Conservation (phyloP, 1,284 basidiomycete genomes). For the Sanghuangporus weigelae region DNA sequence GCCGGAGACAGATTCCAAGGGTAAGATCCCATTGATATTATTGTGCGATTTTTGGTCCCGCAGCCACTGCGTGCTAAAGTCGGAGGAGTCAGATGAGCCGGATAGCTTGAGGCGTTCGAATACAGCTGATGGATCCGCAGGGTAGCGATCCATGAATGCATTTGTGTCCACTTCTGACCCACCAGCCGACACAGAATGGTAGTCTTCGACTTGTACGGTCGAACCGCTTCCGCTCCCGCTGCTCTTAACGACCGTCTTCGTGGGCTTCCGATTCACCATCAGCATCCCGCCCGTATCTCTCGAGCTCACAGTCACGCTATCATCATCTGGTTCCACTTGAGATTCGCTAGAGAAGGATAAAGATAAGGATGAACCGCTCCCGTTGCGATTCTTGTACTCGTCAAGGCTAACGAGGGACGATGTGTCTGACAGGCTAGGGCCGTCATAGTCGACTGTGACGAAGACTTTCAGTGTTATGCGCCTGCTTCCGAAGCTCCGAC, state of each 20-base stretch:
- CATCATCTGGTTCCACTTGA: slow-evolving; percentile 52
- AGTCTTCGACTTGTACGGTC: slow-evolving; percentile 19
- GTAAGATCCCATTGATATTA: slow-evolving; percentile 32
- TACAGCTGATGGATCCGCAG: slow-evolving; percentile 41
- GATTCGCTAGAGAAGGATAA: slow-evolving; percentile 29
- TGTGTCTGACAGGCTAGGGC: slow-evolving; percentile 85
- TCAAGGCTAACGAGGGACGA: slow-evolving; percentile 73
- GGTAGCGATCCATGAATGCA: slow-evolving; percentile 2
- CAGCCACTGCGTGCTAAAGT: slow-evolving; percentile 76
- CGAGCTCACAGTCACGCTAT: slow-evolving; percentile 68
- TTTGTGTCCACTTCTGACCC: slow-evolving; percentile 19
- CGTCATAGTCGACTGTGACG: slow-evolving; percentile 82
- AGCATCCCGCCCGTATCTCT: slow-evolving; percentile 37
- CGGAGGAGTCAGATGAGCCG: slow-evolving; percentile 45
- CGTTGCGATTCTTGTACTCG: slow-evolving; percentile 58
- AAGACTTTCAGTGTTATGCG: slow-evolving; percentile 74
- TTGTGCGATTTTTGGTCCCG: slow-evolving; percentile 71
- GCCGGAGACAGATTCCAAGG: slow-evolving; percentile 40
- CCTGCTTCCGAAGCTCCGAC: slow-evolving; percentile 56
- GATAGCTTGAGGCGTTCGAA: slow-evolving; percentile 54
- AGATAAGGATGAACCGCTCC: slow-evolving; percentile 54
- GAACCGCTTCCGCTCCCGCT: slow-evolving; percentile 17
- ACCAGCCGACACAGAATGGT: slow-evolving; percentile 13
- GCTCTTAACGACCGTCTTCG: slow-evolving; percentile 24
- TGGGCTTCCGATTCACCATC: background rate